Percentiles rank a stretch among this genome's conserved stretches.
Evolutionary conservation across 2,329 filamentous ascomycete genomes (phyloP).

Genomic region (Pestalotiopsis sp.): DNA sequence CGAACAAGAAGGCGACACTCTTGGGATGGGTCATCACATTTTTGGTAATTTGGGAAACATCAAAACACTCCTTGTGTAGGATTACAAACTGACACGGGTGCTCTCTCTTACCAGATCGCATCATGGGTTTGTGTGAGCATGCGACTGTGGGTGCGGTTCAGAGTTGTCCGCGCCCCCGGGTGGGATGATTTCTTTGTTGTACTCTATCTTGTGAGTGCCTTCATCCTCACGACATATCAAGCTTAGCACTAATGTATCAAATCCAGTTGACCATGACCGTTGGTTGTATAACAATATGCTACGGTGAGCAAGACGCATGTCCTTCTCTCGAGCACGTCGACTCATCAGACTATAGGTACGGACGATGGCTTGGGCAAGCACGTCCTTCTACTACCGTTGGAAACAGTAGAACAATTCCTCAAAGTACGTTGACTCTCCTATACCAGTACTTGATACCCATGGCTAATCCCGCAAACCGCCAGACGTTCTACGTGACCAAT

Average conservation of each 20-base stretch:
- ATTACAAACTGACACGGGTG: not conserved
- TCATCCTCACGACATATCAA: not conserved
- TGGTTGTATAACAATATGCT: conserved; percentile 23
- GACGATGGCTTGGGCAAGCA: conserved; percentile 27
- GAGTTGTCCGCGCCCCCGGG: conserved; percentile 24
- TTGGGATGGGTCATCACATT: conserved; percentile 31
- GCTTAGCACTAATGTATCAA: too few species aligned
- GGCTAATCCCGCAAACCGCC: not conserved
- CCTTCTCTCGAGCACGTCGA: not conserved
- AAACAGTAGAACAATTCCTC: conserved; percentile 20
- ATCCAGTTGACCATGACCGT: conserved; percentile 23
- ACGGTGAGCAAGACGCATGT: conserved; percentile 9
- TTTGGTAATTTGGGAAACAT: conserved; percentile 22
- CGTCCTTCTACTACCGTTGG: conserved; percentile 21
- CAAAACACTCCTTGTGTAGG: conserved; percentile 3
- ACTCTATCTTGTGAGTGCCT: conserved; percentile 24
- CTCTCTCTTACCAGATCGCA: conserved; percentile 22
- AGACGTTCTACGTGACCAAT: conserved; percentile 29
- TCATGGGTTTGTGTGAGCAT: conserved; percentile 32
- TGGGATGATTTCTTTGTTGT: conserved; percentile 30
- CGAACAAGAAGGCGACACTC: conserved; percentile 30
- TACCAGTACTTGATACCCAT: not conserved
- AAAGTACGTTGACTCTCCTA: conserved; percentile 6
- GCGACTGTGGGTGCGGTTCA: conserved; percentile 29
- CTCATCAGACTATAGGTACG: conserved; percentile 12